Evolutionary conservation across 805 yeast genomes (phyloP).

Genomic region (Tetrapisispora pingtungensis): DNA sequence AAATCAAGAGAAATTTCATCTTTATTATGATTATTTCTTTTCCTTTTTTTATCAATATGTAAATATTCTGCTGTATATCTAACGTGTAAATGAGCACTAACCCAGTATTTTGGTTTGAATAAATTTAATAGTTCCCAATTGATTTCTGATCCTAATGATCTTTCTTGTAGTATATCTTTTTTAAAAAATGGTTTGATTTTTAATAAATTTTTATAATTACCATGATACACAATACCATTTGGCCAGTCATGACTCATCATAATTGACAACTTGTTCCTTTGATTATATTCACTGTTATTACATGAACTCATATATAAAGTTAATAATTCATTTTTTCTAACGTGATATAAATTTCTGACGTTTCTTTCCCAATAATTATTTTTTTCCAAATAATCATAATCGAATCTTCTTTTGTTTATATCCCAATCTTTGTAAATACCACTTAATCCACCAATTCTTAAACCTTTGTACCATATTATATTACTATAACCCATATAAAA

Average conservation of each 20-base stretch:
- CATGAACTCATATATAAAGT: constrained; percentile 35
- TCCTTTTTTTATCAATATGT: constrained; percentile 24
- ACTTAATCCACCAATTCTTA: constrained; percentile 70
- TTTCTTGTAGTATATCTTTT: constrained; percentile 43
- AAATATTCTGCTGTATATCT: constrained; percentile 48
- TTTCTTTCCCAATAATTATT: constrained; percentile 16
- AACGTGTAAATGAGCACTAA: constrained; percentile 84
- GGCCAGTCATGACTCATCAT: constrained; percentile 95
- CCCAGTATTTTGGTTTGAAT: constrained; percentile 66
- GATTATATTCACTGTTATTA: background rate
- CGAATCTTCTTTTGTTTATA: constrained; percentile 38
- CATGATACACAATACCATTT: constrained; percentile 56
- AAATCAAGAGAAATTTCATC: constrained; percentile 31
- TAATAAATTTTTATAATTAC: constrained; percentile 44
- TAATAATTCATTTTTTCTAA: constrained; percentile 47
- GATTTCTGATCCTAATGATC: constrained; percentile 64
- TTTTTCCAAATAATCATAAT: constrained; percentile 35
- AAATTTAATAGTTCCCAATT: constrained; percentile 43
- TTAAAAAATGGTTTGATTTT: constrained; percentile 55
- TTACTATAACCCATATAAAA: constrained; percentile 77
- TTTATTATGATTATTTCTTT: constrained; percentile 9
- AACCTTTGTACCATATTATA: constrained; percentile 62
- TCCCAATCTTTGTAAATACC: constrained; percentile 65
- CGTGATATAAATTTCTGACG: constrained; percentile 41
- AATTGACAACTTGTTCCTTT: constrained; percentile 38